Evolutionary conservation across 1,284 basidiomycete genomes (phyloP).

Genomic region (Pyrrhoderma noxium): DNA sequence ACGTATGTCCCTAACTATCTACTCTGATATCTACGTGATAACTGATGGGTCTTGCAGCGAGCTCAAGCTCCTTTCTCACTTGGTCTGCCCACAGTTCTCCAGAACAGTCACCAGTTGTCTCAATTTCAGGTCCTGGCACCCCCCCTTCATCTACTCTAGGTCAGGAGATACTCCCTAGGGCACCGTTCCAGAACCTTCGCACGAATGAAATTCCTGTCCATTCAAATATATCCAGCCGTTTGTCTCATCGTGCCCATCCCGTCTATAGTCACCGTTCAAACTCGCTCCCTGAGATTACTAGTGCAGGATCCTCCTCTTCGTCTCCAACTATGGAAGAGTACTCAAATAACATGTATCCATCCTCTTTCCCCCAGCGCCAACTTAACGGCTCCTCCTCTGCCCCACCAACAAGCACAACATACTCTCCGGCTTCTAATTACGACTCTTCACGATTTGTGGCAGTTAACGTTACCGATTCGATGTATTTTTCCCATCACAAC

Average conservation of each 20-base stretch:
- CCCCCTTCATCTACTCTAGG: slow-evolving; percentile 7
- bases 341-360: no score
- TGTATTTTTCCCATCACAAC: no score
- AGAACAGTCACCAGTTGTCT: slow-evolving; percentile 11
- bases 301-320: neutral
- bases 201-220: neutral
- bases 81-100: slow-evolving; percentile 14
- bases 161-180: slow-evolving; percentile 3
- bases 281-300: slow-evolving; percentile 6
- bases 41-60: slow-evolving; percentile 5
- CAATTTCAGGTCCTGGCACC: slow-evolving; percentile 6
- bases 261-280: slow-evolving; percentile 6
- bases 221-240: neutral
- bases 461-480: no score
- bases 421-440: no score
- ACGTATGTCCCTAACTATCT: neutral
- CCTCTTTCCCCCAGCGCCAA: no score
- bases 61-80: slow-evolving; percentile 12
- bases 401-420: no score
- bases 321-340: no score
- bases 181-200: neutral
- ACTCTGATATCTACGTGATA: neutral
- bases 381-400: no score
- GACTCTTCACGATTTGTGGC: no score
- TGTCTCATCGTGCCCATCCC: neutral